Evolutionary conservation across 352 stramenopile genomes (phyloP).

Genomic region (Globisporangium radiosum): DNA sequence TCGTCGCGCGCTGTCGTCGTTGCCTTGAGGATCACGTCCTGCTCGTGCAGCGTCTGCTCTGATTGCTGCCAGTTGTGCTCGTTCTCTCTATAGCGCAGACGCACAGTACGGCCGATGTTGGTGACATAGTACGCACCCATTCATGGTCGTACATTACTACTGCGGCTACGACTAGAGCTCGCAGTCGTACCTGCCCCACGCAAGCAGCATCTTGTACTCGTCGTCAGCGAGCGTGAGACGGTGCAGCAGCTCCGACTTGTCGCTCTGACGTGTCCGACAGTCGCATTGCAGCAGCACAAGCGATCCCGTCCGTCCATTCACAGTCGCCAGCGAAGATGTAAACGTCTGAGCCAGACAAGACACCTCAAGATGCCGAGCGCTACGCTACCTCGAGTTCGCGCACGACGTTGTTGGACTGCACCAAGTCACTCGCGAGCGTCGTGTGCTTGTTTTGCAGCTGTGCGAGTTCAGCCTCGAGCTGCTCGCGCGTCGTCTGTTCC

Average conservation of each 20-base stretch:
- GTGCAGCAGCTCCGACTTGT: constrained; percentile 19
- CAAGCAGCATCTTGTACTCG: constrained; percentile 26
- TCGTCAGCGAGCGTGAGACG: constrained; percentile 24
- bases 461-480: constrained; percentile 13
- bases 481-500: constrained; percentile 14
- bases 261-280: not conserved
- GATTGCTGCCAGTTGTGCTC: constrained; percentile 30
- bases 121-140: too few species aligned
- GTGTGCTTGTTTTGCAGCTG: constrained; percentile 23
- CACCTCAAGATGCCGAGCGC: not conserved
- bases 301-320: too few species aligned
- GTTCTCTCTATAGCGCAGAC: constrained; percentile 22
- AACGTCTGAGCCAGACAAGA: too few species aligned
- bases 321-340: too few species aligned
- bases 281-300: not conserved
- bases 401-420: constrained; percentile 10
- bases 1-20: constrained; percentile 17
- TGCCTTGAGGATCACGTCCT: constrained; percentile 36
- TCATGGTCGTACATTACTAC: too few species aligned
- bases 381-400: constrained; percentile 19
- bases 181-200: constrained; percentile 21
- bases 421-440: constrained; percentile 17
- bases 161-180: too few species aligned
- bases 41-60: constrained; percentile 26
- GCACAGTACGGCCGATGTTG: not conserved